Conservation (phyloP, 192 early-diverging fungal species). For the Helicostylum pulchrum region DNA sequence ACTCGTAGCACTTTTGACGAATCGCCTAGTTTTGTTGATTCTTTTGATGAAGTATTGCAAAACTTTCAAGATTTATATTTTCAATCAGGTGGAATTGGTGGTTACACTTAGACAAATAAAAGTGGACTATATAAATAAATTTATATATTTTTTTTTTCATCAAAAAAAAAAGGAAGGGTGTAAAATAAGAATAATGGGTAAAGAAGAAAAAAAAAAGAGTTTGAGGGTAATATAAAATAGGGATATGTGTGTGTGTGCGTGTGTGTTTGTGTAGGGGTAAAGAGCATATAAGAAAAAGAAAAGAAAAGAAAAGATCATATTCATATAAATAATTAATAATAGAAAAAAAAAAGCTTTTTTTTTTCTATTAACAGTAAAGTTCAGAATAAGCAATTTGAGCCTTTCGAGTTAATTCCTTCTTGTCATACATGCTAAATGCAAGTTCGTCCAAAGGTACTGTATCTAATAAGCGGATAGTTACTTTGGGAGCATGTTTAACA, state of each 20-base stretch:
- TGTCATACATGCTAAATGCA: constrained; percentile 37
- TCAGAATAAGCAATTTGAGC: neutral
- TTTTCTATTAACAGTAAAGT: neutral
- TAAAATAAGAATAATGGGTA: no score
- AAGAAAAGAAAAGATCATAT: no score
- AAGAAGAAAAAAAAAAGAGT: neutral
- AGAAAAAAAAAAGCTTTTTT: no score
- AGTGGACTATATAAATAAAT: neutral
- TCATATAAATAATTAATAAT: no score
- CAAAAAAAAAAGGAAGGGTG: neutral
- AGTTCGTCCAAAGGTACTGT: constrained; percentile 27
- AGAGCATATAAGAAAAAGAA: no score
- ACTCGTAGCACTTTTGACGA: constrained; percentile 2
- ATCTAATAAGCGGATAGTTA: constrained; percentile 40
- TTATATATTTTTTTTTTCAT: constrained; percentile 1
- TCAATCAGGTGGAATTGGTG: constrained; percentile 30
- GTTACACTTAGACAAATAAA: neutral
- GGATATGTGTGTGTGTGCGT: neutral
- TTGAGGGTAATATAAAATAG: neutral
- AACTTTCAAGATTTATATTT: constrained; percentile 29
- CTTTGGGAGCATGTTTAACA: constrained; percentile 33
- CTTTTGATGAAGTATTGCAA: constrained; percentile 23
- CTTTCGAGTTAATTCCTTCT: neutral
- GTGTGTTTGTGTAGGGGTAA: no score
- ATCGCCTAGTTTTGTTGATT: constrained; percentile 2